A percentile compares a stretch with the other conserved stretches of the same genome.
Evolutionary conservation across 306 rosid genomes (phyloP).

Genomic region (Vigna unguiculata): DNA sequence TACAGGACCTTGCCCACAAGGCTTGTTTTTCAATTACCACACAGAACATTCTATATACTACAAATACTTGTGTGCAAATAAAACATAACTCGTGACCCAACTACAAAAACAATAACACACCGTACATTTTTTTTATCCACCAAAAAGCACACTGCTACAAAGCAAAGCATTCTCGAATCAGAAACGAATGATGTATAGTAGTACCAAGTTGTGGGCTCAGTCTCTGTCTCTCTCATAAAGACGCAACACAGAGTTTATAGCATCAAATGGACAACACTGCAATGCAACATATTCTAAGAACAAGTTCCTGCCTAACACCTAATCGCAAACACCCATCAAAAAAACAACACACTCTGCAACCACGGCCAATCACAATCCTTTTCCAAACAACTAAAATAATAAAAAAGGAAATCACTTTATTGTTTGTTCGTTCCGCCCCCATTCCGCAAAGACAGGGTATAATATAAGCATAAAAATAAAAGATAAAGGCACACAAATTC

Average conservation of each 20-base stretch:
- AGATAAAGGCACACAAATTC: constrained; percentile 3
- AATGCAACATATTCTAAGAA: constrained; percentile 12
- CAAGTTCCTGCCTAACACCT: constrained; percentile 1
- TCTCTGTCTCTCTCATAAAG: background rate
- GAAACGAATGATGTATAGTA: background rate
- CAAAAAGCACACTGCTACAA: constrained; percentile 10
- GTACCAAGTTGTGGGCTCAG: constrained; percentile 6
- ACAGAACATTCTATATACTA: constrained; percentile 15
- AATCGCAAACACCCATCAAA: constrained; percentile 28
- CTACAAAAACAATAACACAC: background rate
- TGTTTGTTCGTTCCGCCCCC: constrained; percentile 31
- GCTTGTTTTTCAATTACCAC: background rate
- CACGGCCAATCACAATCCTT: constrained; percentile 6
- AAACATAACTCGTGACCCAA: constrained; percentile 29
- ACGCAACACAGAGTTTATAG: background rate
- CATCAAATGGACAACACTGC: background rate
- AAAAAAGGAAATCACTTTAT: constrained; percentile 13
- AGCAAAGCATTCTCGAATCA: constrained; percentile 32
- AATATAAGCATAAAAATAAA: background rate
- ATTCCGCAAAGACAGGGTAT: constrained; percentile 7
- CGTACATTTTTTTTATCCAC: background rate
- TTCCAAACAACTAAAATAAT: too few species aligned
- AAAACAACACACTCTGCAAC: background rate
- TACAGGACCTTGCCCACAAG: too few species aligned
- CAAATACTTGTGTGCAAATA: background rate